These are phyloP conservation scores for Taiozyma sp. DNA, from an alignment of 1,139 yeast species.

Conservation along the genomic window DNA sequence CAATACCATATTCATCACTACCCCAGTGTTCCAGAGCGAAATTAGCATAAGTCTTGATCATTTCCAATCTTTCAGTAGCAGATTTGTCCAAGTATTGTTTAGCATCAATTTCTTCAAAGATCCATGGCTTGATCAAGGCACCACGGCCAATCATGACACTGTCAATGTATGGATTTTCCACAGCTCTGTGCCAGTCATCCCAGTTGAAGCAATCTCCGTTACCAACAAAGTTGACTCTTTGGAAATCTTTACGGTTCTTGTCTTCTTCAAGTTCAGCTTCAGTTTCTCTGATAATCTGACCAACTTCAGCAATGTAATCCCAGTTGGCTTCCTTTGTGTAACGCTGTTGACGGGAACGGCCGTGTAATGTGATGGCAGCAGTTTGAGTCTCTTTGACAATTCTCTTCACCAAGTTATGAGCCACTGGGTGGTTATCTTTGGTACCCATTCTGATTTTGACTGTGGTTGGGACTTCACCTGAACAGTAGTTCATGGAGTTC, in stretches of 20 bases:
- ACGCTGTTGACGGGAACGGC: constrained; percentile 93
- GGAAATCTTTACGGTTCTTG: constrained; percentile 41
- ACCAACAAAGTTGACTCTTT: constrained; percentile 66
- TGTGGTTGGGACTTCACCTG: constrained; percentile 89
- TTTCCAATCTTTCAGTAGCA: constrained; percentile 82
- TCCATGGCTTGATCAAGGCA: constrained; percentile 98
- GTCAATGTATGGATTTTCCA: constrained; percentile 69
- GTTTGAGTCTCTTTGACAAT: constrained; percentile 74
- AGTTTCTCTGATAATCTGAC: constrained; percentile 56
- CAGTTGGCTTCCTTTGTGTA: constrained; percentile 91
- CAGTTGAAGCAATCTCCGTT: constrained; percentile 89
- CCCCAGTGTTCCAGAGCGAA: constrained; percentile 98
- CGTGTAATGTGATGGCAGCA: constrained; percentile 92
- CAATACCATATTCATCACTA: constrained; percentile 89
- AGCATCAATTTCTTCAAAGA: constrained; percentile 90
- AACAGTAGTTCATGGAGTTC: constrained; percentile 83
- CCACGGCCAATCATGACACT: constrained; percentile 98
- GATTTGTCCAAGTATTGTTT: constrained; percentile 87
- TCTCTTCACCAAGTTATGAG: constrained; percentile 66
- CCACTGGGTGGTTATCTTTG: constrained; percentile 81
- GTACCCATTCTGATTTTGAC: constrained; percentile 92
- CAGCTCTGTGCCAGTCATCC: constrained; percentile 87
- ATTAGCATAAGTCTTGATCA: constrained; percentile 61
- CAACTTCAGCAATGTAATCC: constrained; percentile 80
- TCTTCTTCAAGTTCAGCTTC: constrained; percentile 42